Evolutionary conservation across 257 asterid genomes (phyloP).

Genomic region (Nemophila menziesii): DNA sequence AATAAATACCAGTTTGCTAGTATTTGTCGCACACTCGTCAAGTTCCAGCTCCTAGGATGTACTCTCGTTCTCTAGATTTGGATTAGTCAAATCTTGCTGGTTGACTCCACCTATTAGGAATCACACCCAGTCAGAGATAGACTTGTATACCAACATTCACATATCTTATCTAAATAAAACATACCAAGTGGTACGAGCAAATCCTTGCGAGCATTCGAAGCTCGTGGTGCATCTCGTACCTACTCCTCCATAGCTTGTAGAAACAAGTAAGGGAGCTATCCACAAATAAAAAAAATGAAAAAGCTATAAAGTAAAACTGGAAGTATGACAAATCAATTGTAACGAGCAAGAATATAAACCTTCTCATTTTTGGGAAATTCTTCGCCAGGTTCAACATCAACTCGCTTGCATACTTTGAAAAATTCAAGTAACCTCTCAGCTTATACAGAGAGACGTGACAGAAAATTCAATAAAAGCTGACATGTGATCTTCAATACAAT

Average conservation of each 20-base stretch:
- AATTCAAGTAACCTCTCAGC: conserved; percentile 90
- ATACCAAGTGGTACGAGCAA: no score
- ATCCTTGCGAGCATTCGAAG: conserved; percentile 62
- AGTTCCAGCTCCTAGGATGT: no score
- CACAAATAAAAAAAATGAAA: conserved; percentile 6
- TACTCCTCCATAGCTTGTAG: conserved; percentile 98
- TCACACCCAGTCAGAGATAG: no score
- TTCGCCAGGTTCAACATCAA: conserved; percentile 90
- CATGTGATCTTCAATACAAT: no score
- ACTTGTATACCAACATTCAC: no score
- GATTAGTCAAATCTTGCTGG: no score
- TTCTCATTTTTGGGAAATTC: conserved; percentile 83
- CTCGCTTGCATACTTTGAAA: conserved; percentile 72
- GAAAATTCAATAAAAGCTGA: not conserved
- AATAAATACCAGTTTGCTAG: no score
- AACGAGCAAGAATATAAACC: conserved; percentile 29
- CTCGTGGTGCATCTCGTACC: conserved; percentile 86
- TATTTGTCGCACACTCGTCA: no score
- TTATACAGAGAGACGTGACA: conserved; percentile 33
- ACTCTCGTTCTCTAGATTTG: no score
- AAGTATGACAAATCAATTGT: not conserved
- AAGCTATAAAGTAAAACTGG: not conserved
- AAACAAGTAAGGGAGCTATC: conserved; percentile 89
- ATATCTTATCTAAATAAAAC: no score
- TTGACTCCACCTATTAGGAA: no score